These are phyloP conservation scores for Penicillium crystallinum DNA, from an alignment of 495 filamentous ascomycete genomes.

Conservation along the genomic window DNA sequence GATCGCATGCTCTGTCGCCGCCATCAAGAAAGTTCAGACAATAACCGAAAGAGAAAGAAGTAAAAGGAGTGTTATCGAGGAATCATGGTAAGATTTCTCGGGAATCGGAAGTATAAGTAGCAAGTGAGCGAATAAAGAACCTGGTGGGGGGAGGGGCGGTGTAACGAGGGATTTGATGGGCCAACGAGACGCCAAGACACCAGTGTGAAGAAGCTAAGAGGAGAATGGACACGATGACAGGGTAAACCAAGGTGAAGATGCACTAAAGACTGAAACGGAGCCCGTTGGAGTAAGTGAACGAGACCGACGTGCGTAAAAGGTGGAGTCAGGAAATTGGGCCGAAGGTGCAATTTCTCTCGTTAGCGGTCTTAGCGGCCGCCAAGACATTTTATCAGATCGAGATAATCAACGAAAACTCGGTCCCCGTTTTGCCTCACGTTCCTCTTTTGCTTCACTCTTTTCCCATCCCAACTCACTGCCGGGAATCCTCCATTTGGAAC, in stretches of 20 bases:
- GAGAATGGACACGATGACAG: background rate
- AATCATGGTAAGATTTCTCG: slow-evolving; percentile 15
- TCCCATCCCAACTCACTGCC: background rate
- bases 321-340: slow-evolving; percentile 10
- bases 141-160: slow-evolving; percentile 25
- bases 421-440: slow-evolving; percentile 1
- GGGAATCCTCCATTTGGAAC: background rate
- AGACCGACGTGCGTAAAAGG: slow-evolving; percentile 4
- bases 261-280: background rate
- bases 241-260: background rate
- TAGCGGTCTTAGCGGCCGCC: slow-evolving; percentile 13
- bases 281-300: slow-evolving; percentile 4
- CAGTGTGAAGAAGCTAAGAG: slow-evolving; percentile 11
- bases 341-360: slow-evolving; percentile 21
- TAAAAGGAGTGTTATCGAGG: slow-evolving; percentile 27
- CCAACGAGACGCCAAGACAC: slow-evolving; percentile 17
- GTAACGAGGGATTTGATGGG: slow-evolving; percentile 32
- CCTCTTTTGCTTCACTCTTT: slow-evolving; percentile 1
- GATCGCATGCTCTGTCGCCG: slow-evolving; percentile 41
- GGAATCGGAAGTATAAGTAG: slow-evolving; percentile 2
- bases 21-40: slow-evolving; percentile 33
- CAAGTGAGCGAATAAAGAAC: slow-evolving; percentile 17
- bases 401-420: slow-evolving; percentile 26
- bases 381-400: slow-evolving; percentile 28
- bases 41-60: slow-evolving; percentile 19